Evolutionary conservation across 352 stramenopile genomes (phyloP).

Genomic region (Globisporangium emineosum): DNA sequence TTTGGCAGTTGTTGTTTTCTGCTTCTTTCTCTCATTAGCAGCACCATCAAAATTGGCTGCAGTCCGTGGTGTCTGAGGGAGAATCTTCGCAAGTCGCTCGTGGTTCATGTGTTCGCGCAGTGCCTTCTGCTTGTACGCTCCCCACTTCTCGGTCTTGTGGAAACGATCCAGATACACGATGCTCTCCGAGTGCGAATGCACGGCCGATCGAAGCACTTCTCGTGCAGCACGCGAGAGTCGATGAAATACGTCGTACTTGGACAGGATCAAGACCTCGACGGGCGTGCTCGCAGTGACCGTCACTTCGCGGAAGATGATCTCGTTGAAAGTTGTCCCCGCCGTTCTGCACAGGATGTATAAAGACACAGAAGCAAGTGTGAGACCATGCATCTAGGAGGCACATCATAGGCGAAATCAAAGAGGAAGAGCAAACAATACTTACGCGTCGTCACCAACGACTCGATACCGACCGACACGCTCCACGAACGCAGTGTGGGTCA

Average conservation of each 20-base stretch:
- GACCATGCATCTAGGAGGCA: not conserved
- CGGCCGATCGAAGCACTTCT: conserved; percentile 48
- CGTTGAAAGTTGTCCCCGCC: conserved; percentile 60
- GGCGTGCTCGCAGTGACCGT: conserved; percentile 63
- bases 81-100: conserved; percentile 43
- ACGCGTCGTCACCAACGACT: conserved; percentile 71
- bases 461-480: conserved; percentile 56
- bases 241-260: conserved; percentile 82
- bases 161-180: conserved; percentile 71
- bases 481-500: conserved; percentile 44
- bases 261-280: conserved; percentile 63
- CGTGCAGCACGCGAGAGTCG: conserved; percentile 49
- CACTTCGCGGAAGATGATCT: conserved; percentile 56
- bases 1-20: not conserved
- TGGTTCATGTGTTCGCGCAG: conserved; percentile 43
- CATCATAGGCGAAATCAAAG: not conserved
- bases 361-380: not conserved
- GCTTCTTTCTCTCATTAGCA: not conserved
- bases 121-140: conserved; percentile 50
- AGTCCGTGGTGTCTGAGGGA: conserved; percentile 17
- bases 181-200: conserved; percentile 37
- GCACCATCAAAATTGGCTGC: not conserved
- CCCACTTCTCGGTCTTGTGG: conserved; percentile 70
- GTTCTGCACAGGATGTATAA: conserved; percentile 29
- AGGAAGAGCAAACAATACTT: conserved; percentile 20